These are phyloP conservation scores for Colletotrichum liriopes DNA, from an alignment of 2,329 filamentous ascomycete species.

Conservation along the genomic window DNA sequence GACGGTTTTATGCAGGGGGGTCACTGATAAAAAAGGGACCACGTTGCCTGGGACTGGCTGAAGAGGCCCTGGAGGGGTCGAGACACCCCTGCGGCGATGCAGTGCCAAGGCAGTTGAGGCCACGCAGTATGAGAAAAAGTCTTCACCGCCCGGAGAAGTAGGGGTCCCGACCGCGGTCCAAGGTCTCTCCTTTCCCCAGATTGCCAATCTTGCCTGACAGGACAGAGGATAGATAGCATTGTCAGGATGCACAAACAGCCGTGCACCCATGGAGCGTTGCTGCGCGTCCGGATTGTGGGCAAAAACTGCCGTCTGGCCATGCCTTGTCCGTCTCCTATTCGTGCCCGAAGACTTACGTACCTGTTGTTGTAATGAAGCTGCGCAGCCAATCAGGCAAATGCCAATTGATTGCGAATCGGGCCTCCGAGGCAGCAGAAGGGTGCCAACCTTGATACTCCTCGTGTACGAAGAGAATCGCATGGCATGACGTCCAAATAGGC, in stretches of 20 bases:
- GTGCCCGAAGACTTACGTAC: background rate
- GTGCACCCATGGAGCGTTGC: background rate
- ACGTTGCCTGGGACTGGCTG: constrained; percentile 20
- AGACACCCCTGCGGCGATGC: constrained; percentile 14
- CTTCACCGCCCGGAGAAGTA: constrained; percentile 38
- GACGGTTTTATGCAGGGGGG: constrained; percentile 31
- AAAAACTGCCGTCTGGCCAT: background rate
- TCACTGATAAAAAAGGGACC: constrained; percentile 23
- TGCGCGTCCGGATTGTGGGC: background rate
- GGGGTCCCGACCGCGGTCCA: constrained; percentile 1
- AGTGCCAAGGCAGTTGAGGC: constrained; percentile 38
- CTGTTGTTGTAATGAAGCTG: background rate
- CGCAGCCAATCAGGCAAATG: background rate
- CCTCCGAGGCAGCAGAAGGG: background rate
- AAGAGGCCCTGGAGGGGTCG: background rate
- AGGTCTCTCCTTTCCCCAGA: constrained; percentile 24
- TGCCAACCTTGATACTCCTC: background rate
- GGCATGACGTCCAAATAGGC: background rate
- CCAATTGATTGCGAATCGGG: background rate
- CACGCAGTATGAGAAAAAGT: constrained; percentile 39
- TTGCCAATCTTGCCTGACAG: constrained; percentile 16
- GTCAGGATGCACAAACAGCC: background rate
- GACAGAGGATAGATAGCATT: background rate
- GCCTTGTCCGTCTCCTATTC: background rate
- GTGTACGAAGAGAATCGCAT: background rate